Base-by-base conservation (phyloP, 371 early-diverging fungal species). In the Syncephalastrum racemosum region DNA sequence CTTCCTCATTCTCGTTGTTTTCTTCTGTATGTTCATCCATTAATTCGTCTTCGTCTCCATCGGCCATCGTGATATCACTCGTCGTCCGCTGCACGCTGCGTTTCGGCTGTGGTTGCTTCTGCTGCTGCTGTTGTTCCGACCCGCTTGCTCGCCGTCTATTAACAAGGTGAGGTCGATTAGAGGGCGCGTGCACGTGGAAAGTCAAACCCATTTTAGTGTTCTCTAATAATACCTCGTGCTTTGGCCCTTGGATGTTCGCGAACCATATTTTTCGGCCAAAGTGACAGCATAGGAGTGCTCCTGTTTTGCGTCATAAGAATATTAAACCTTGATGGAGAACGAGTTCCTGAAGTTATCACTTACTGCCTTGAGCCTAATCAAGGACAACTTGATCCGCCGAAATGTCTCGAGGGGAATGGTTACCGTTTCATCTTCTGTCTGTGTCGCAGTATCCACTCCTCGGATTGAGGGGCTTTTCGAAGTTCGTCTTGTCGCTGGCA, bases 31-130 rank as follows among this genome's bases (percentile, higher is more conserved):
- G 50, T 48, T 49, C 60, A 60, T 41, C 61, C 60, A 39, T 65
- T 60, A 60, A 65, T 56, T 27, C 60, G 51, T 41, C 66, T 48
- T 54, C 60, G 53, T 44, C 60, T 65, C 36, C 61, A 53, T 51
- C 53, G 44, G n/a, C 52, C 53, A 19, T 60, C 58, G 50, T 60
- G 58, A 39, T 51, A 41, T 58, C 56, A 63, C 39, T 46, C 20
- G 25, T 36, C 54, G 25, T 63, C 63, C 27, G 63, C 54, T 46
- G 22, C 14, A 46, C 46, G 14, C 12, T 46, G 46, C 36, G 36
- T 8, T 10, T 31, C 36, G 36, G 36, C 36, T 31, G 36, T 1
- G 3, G 0, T 10, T 31, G 36, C 36, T 31, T 3, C 36, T 31
- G 36, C 36, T 31, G 36, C 10, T 31, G 36, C 0, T 27, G 27